Percentiles rank a stretch among this genome's conserved stretches.
phyloP scores from a whole-genome alignment of 305 asterid species.

The Rubia balearica region DNA sequence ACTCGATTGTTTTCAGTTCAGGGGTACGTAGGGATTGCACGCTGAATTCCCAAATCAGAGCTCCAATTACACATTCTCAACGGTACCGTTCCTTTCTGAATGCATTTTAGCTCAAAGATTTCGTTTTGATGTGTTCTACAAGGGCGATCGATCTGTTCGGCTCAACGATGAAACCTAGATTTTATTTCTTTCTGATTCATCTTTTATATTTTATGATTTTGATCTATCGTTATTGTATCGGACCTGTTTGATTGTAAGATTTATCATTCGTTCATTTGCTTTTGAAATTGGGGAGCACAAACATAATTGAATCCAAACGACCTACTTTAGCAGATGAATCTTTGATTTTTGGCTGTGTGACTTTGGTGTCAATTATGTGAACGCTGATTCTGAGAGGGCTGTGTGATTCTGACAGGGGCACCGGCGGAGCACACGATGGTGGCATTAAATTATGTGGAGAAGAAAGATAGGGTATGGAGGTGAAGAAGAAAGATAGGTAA shows the following conservation, averaged over 20 bases:
- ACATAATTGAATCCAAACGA: background rate
- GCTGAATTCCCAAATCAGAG: slow-evolving; percentile 4
- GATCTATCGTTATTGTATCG: background rate
- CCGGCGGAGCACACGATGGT: too few relatives aligned
- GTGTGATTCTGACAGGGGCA: too few relatives aligned
- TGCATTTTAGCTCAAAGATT: background rate
- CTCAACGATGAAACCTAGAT: background rate
- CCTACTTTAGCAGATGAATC: background rate
- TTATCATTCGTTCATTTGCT: background rate
- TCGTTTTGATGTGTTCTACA: background rate
- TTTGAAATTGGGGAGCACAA: background rate
- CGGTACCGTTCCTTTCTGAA: background rate
- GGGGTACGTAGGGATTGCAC: background rate
- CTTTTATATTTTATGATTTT: background rate
- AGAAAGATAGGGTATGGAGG: too few relatives aligned
- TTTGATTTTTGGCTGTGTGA: background rate
- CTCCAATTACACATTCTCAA: background rate
- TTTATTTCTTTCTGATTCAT: background rate
- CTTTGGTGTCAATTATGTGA: background rate
- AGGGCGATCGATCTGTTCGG: background rate
- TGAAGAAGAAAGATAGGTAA: too few relatives aligned
- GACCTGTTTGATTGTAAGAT: background rate
- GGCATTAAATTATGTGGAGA: too few relatives aligned
- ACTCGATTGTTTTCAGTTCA: background rate
- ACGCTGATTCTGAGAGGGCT: too few relatives aligned